These are phyloP conservation scores for Phyllosticta citrichinensis DNA, from an alignment of 2,329 filamentous ascomycete species.

Conservation along the genomic window DNA sequence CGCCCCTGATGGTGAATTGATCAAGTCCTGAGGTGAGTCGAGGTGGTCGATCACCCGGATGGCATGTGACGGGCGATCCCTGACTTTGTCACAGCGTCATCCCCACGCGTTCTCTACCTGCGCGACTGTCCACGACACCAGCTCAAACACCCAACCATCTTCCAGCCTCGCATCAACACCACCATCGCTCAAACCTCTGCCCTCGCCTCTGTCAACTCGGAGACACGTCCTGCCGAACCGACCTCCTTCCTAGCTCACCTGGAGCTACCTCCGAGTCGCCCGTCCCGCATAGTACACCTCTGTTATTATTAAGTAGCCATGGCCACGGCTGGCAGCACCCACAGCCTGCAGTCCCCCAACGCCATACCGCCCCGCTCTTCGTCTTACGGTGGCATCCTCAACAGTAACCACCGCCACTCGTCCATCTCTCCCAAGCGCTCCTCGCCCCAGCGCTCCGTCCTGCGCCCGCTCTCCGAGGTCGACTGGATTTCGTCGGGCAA, in stretches of 20 bases:
- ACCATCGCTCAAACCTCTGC: background rate
- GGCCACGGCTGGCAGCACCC: background rate
- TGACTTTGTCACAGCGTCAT: background rate
- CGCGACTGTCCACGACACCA: background rate
- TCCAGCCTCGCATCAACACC: background rate
- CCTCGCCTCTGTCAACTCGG: background rate
- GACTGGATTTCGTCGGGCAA: slow-evolving; percentile 32
- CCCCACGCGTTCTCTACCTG: background rate
- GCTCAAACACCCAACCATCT: background rate
- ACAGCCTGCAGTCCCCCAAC: slow-evolving; percentile 22
- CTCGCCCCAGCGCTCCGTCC: slow-evolving; percentile 14
- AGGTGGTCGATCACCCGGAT: background rate
- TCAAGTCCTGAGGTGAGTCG: too few relatives aligned
- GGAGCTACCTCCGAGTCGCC: background rate
- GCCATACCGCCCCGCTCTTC: slow-evolving; percentile 30
- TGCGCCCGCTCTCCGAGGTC: slow-evolving; percentile 28
- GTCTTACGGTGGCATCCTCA: slow-evolving; percentile 24
- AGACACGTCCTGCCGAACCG: background rate
- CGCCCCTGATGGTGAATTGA: too few relatives aligned
- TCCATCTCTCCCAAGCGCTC: slow-evolving; percentile 10
- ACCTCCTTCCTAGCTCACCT: background rate
- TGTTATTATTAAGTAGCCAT: background rate
- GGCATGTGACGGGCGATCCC: background rate
- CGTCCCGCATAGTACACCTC: background rate
- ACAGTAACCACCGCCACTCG: slow-evolving; percentile 14